phyloP scores from a whole-genome alignment of 2,329 filamentous ascomycete genomes.

The Cadophora sp. region DNA sequence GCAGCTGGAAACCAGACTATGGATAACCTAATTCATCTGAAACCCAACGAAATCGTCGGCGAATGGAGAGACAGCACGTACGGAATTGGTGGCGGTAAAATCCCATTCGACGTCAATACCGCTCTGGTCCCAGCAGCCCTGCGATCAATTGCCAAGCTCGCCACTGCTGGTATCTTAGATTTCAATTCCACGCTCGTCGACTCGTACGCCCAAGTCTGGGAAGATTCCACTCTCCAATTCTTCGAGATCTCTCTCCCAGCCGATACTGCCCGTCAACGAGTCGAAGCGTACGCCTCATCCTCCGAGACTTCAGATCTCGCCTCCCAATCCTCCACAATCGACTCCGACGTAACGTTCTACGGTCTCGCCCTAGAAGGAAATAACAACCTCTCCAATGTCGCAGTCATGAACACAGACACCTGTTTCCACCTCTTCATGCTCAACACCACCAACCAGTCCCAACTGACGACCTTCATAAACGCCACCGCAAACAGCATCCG shows the following conservation, averaged over 20 bases:
- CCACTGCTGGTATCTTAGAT: constrained; percentile 47
- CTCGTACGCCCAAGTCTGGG: constrained; percentile 64
- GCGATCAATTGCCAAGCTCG: constrained; percentile 60
- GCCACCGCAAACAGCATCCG: constrained; percentile 63
- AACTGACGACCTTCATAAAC: constrained; percentile 62
- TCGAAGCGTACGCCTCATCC: constrained; percentile 55
- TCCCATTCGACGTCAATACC: constrained; percentile 71
- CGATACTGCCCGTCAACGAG: constrained; percentile 51
- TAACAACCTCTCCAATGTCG: constrained; percentile 55
- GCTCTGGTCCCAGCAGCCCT: constrained; percentile 67
- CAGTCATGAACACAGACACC: constrained; percentile 68
- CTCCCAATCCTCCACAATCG: constrained; percentile 50
- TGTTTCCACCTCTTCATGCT: constrained; percentile 69
- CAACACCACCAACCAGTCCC: constrained; percentile 62
- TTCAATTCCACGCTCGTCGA: constrained; percentile 57
- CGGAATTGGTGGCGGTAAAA: constrained; percentile 65
- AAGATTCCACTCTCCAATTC: constrained; percentile 63
- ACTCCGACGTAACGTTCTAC: constrained; percentile 57
- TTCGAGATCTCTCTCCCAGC: constrained; percentile 57
- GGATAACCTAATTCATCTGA: constrained; percentile 64
- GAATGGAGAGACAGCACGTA: constrained; percentile 68
- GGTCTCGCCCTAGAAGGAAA: constrained; percentile 62
- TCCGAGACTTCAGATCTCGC: constrained; percentile 52
- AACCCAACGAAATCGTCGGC: constrained; percentile 59
- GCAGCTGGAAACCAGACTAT: constrained; percentile 51